Evolutionary conservation across 495 filamentous ascomycete species (phyloP), one percentile per base, ranked within the genome.

Genomic region (Aspergillus funiculosus): DNA sequence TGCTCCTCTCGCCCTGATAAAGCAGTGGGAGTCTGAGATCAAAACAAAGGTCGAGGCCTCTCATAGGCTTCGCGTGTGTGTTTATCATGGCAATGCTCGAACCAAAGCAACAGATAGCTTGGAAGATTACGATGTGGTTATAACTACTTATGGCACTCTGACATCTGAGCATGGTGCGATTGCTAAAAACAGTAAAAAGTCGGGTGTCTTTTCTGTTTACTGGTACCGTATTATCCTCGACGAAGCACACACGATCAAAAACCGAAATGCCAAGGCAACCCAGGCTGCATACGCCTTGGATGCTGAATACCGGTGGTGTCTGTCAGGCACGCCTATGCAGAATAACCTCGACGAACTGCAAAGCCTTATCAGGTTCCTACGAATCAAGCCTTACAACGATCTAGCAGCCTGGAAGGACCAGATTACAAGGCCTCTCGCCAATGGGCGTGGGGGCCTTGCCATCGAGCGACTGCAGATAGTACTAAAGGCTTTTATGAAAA

Each of bases 341-440:
- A 98, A 98, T 59, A 96, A 95, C 49, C 76, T 98, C n/a, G 92
- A 96, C 47, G 92, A 98, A 65, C 66, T 98, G 32, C 91, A 97
- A 50, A 92, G 86, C 54, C 62, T 98, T 43, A 88, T 98, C 54
- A 84, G 83, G 32, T 98, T 98, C 58, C 71, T 98, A 6, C 77
- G 87, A n/a, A 94, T 97, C 60, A 82, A 83, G 49, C 94, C 92
- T 1, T 97, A 86, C 59, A 78, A 88, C 58, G 80, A 95, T 39
- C 68, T 95, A 9, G 69, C 74, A 6, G 74, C 81, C 35, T 98
- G 90, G 89, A 87, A 88, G 54, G 83, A 86, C 10, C 82, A 92
- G 42, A 97, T 98, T 46, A 88, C 83, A 22, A 63, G 70, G 13
- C 92, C 91, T 7, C 78, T 98, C 74, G 87, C 86, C 61, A 84